phyloP scores from a whole-genome alignment of 768 basidiomycete species.

The Amanita muscaria region DNA sequence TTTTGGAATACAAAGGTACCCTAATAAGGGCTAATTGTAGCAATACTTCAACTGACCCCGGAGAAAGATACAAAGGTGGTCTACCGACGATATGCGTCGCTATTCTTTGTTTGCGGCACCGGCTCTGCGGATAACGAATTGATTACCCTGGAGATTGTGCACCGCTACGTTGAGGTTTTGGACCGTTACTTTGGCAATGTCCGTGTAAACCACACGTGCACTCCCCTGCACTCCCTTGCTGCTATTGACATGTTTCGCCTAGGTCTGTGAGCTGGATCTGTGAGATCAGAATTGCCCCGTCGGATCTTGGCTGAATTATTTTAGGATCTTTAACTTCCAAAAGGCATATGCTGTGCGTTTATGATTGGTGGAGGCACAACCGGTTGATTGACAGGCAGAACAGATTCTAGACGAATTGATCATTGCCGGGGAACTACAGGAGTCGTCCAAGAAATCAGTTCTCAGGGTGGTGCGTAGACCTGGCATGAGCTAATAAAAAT shows the following conservation, averaged over 20 bases:
- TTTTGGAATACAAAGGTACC: constrained; percentile 94
- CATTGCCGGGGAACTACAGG: constrained; percentile 95
- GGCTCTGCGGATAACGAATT: constrained; percentile 86
- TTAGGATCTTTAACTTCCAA: constrained; percentile 98
- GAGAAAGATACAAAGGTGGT: constrained; percentile 86
- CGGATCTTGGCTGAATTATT: constrained; percentile 6
- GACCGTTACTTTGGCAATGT: constrained; percentile 93
- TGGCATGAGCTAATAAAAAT: constrained; percentile 27
- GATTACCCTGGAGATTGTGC: constrained; percentile 88
- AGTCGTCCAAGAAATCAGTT: constrained; percentile 91
- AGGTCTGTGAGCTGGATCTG: constrained; percentile 96
- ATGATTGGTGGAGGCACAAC: background rate
- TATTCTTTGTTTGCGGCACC: constrained; percentile 94
- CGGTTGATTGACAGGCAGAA: constrained; percentile 5
- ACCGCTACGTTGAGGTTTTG: constrained; percentile 91
- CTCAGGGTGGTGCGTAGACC: constrained; percentile 37
- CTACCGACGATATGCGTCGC: constrained; percentile 91
- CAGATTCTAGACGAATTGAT: constrained; percentile 93
- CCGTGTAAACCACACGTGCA: no score
- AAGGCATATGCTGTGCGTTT: constrained; percentile 84
- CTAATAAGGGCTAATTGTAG: no score
- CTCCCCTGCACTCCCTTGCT: no score
- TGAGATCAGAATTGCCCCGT: constrained; percentile 30
- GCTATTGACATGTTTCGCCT: constrained; percentile 17
- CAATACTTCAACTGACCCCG: no score